Base-by-base conservation (phyloP, 306 rosid species). In the Crataegus laevigata region DNA sequence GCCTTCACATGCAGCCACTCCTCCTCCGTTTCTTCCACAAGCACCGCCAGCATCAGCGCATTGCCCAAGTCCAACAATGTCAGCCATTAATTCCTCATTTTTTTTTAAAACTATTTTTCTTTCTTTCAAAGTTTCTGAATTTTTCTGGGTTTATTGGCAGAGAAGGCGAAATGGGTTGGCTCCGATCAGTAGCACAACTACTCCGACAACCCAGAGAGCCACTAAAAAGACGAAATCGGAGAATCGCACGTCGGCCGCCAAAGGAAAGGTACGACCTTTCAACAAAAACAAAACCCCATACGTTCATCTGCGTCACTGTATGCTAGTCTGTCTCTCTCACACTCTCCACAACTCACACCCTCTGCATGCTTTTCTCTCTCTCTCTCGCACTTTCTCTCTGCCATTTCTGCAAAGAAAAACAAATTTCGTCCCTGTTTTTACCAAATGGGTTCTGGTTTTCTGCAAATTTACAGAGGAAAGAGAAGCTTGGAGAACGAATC, bases 401-500 rank as follows among this genome's bases (percentile, higher is more conserved):
- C 21, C 21, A 18, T 17, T 50, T 50, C 54, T 17, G 8, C 21
- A 50, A 50, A 50, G 21, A 21, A 50, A 21, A 50, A 50, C 54
- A 17, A 50, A 6, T 40, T 50, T 18, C 8, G 21, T 42, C 30
- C 3, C 15, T 12, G n/a, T 13, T 61, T 26, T 61, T 28, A 61
- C 21, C 26, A 28, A 15, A 61, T 10, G 22, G 2, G 8, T 52
- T 30, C 50, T n/a, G 12, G 42, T 43, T 59, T 68, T 55, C 24
- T 25, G 15, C 63, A 54, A 15, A 18, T 17, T 79, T 1, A 34
- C 71, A 92, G 96, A 92, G 84, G 68, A 94, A 90, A 68, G 98
- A 92, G 91, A 92, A 83, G 86, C 83, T 94, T 0, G 97, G 97
- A 17, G 96, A 94, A 72, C 69, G 97, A 84, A 84, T 92, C 74